These are phyloP conservation scores for Hymenoscyphus scutula DNA, from an alignment of 2,329 filamentous ascomycete genomes.

Conservation along the genomic window DNA sequence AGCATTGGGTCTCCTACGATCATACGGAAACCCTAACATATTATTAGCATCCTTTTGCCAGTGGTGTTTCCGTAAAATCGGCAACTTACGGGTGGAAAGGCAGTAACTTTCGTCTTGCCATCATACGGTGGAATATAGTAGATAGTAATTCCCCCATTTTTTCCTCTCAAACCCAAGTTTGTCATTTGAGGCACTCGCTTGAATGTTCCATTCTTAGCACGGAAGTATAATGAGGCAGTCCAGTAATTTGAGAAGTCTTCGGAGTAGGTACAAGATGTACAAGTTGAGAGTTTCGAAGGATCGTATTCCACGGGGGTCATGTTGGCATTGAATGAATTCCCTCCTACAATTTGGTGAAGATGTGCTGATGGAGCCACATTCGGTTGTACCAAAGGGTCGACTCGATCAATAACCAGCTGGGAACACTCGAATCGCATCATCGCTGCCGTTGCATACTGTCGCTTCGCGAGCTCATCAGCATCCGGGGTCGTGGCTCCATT, in stretches of 20 bases:
- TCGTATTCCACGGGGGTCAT: constrained; percentile 13
- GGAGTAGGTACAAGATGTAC: constrained; percentile 13
- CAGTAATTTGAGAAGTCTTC: constrained; percentile 18
- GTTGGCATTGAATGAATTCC: constrained; percentile 13
- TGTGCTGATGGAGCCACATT: constrained; percentile 7
- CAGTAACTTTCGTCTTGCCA: constrained; percentile 39
- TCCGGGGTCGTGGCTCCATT: constrained; percentile 7
- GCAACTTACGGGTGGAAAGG: constrained; percentile 33
- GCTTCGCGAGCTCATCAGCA: constrained; percentile 9
- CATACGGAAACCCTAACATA: constrained; percentile 14
- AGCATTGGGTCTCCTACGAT: constrained; percentile 12
- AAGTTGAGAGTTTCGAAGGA: constrained; percentile 7
- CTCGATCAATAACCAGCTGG: constrained; percentile 14
- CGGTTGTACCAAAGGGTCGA: constrained; percentile 15
- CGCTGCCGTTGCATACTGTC: constrained; percentile 11
- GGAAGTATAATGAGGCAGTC: constrained; percentile 13
- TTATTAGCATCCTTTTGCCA: neutral
- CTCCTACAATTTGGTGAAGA: constrained; percentile 14
- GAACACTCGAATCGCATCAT: constrained; percentile 17
- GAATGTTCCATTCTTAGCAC: constrained; percentile 11
- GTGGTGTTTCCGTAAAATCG: neutral
- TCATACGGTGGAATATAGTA: constrained; percentile 35
- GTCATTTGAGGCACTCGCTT: constrained; percentile 14
- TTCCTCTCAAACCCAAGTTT: constrained; percentile 10
- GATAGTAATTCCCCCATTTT: constrained; percentile 14